Percentiles rank a stretch among this genome's conserved stretches.
Evolutionary conservation across 305 asterid species (phyloP).

Genomic region (Solanum hybrid): DNA sequence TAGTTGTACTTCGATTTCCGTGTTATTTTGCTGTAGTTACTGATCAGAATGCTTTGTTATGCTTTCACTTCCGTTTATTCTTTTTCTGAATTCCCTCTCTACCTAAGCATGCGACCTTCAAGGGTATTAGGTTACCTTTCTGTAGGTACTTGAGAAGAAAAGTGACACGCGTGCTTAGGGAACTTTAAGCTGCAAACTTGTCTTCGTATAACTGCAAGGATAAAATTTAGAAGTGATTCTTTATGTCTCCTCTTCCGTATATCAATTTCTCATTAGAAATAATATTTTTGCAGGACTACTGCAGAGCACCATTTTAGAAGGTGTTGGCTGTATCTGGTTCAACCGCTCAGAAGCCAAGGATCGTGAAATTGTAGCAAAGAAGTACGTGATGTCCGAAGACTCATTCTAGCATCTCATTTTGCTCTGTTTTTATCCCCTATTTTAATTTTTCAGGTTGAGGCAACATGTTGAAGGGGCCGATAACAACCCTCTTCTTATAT

Average conservation of each 20-base stretch:
- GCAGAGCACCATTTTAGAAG: slow-evolving; percentile 94
- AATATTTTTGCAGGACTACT: slow-evolving; percentile 45
- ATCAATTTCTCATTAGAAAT: not conserved
- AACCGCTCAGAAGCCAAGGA: slow-evolving; percentile 93
- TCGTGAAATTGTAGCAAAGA: slow-evolving; percentile 85
- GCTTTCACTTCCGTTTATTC: not conserved
- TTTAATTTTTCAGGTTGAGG: slow-evolving; percentile 54
- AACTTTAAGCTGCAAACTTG: not conserved
- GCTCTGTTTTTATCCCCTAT: slow-evolving; percentile 3
- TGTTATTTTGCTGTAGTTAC: not conserved
- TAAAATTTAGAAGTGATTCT: not conserved
- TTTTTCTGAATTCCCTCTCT: not conserved
- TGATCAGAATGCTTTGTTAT: not conserved
- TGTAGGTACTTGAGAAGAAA: not conserved
- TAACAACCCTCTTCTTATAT: slow-evolving; percentile 93
- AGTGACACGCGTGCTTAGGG: not conserved
- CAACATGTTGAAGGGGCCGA: slow-evolving; percentile 87
- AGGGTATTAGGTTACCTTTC: not conserved
- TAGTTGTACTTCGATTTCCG: not conserved
- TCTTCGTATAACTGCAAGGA: not conserved
- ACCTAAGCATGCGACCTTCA: not conserved
- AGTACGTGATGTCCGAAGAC: slow-evolving; percentile 41
- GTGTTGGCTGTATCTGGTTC: slow-evolving; percentile 99
- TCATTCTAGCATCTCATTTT: slow-evolving; percentile 8
- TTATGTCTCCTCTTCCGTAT: not conserved